Percentiles rank a stretch among this genome's conserved stretches.
These are phyloP conservation scores for Vinca major DNA, from an alignment of 305 asterid genomes.

Conservation along the genomic window DNA sequence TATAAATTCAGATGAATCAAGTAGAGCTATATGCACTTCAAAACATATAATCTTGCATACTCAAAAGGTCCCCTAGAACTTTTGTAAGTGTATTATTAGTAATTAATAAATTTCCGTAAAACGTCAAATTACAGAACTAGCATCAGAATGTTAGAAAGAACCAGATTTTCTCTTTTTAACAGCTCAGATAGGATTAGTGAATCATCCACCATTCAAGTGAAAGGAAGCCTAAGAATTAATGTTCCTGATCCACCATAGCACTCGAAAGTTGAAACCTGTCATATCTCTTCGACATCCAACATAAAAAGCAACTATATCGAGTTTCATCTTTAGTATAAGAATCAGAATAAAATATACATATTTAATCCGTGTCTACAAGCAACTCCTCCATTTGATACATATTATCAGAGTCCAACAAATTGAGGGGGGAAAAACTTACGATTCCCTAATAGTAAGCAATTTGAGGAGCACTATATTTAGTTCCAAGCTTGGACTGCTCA, in stretches of 20 bases:
- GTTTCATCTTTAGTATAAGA: not conserved
- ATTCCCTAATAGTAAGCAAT: constrained; percentile 81
- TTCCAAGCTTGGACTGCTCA: constrained; percentile 81
- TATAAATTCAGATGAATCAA: not conserved
- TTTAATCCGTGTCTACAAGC: not conserved
- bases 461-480: constrained; percentile 75
- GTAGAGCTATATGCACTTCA: not conserved
- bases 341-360: not conserved
- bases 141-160: not conserved
- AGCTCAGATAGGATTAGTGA: not conserved
- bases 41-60: not conserved
- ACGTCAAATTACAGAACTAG: not conserved
- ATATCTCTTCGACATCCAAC: not conserved
- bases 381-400: not conserved
- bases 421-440: constrained; percentile 32
- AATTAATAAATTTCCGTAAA: not conserved
- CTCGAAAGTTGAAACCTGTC: too few species aligned
- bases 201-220: not conserved
- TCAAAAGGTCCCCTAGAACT: not conserved
- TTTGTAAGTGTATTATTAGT: not conserved
- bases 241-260: too few species aligned
- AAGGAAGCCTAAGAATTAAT: not conserved
- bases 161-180: not conserved
- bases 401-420: not conserved
- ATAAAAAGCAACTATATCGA: not conserved